A percentile compares a stretch with the other conserved stretches of the same genome.
Conservation (phyloP, 2,329 filamentous ascomycete species). For the Colletotrichum lini region DNA sequence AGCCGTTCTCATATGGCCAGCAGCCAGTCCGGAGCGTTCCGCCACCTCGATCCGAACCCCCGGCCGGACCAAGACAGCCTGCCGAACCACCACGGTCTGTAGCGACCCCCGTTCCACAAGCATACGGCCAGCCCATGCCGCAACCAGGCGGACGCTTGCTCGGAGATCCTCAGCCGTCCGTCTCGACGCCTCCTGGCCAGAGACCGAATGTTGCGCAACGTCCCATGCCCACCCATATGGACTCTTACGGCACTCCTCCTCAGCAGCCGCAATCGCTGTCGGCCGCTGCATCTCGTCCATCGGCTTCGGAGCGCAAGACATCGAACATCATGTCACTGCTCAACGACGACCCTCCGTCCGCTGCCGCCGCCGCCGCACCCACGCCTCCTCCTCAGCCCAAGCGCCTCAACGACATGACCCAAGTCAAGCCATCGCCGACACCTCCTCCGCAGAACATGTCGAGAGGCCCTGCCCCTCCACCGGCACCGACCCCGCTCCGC, state of each 20-base stretch:
- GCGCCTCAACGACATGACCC: slow-evolving; percentile 64
- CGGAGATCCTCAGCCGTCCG: slow-evolving; percentile 53
- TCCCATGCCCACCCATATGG: slow-evolving; percentile 50
- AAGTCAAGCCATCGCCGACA: slow-evolving; percentile 61
- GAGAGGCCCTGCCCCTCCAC: slow-evolving; percentile 56
- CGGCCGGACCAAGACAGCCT: slow-evolving; percentile 55
- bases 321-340: slow-evolving; percentile 75
- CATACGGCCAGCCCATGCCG: slow-evolving; percentile 56
- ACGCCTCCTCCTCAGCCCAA: slow-evolving; percentile 55
- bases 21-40: slow-evolving; percentile 53
- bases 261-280: slow-evolving; percentile 53
- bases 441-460: slow-evolving; percentile 65
- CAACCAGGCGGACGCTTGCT: slow-evolving; percentile 60
- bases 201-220: slow-evolving; percentile 44
- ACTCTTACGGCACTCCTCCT: slow-evolving; percentile 52
- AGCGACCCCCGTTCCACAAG: slow-evolving; percentile 50
- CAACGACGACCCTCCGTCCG: slow-evolving; percentile 69
- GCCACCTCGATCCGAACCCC: slow-evolving; percentile 57
- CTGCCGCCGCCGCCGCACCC: slow-evolving; percentile 52
- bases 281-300: slow-evolving; percentile 56
- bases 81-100: slow-evolving; percentile 59
- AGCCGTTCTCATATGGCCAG: slow-evolving; percentile 59
- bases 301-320: slow-evolving; percentile 68
- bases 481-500: slow-evolving; percentile 59
- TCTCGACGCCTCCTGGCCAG: slow-evolving; percentile 49